phyloP scores from a whole-genome alignment of 2,329 filamentous ascomycete species.

The Xylaria sp. region DNA sequence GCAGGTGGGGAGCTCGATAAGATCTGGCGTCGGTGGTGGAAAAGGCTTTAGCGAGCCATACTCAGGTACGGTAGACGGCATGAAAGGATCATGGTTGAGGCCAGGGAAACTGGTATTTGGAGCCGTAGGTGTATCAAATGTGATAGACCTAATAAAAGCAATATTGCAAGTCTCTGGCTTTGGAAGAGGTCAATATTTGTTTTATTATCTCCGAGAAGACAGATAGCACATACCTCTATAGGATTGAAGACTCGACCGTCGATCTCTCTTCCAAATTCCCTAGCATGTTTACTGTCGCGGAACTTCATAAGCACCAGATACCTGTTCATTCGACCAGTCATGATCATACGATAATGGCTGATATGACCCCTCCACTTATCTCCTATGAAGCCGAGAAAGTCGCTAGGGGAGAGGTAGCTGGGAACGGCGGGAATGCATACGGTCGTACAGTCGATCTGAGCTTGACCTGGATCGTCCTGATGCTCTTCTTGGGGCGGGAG shows the following conservation, averaged over 20 bases:
- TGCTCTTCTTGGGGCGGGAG: constrained; percentile 46
- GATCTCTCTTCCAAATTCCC: constrained; percentile 84
- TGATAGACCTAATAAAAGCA: constrained; percentile 92
- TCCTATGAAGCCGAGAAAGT: constrained; percentile 91
- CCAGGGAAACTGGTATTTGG: constrained; percentile 66
- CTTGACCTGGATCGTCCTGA: constrained; percentile 45
- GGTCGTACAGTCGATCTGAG: constrained; percentile 76
- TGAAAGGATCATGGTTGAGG: constrained; percentile 72
- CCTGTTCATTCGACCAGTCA: constrained; percentile 86
- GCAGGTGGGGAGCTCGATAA: constrained; percentile 93
- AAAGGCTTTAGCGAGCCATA: constrained; percentile 65
- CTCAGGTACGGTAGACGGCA: constrained; percentile 58
- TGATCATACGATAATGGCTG: constrained; percentile 93
- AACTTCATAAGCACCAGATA: constrained; percentile 98
- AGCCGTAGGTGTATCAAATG: constrained; percentile 74
- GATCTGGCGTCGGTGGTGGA: constrained; percentile 77
- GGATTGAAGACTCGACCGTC: constrained; percentile 94
- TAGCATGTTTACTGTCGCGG: constrained; percentile 77
- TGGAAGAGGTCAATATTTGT: constrained; percentile 40
- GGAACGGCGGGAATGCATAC: constrained; percentile 95
- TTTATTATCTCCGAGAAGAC: constrained; percentile 27
- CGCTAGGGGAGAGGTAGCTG: constrained; percentile 89
- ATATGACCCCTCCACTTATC: constrained; percentile 87
- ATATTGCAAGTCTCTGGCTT: constrained; percentile 94
- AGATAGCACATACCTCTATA: constrained; percentile 75